Percentiles rank a stretch among this genome's conserved stretches.
These are phyloP conservation scores for Amoeboaphelidium occidentale DNA, from an alignment of 371 early-diverging fungal species.

Conservation along the genomic window DNA sequence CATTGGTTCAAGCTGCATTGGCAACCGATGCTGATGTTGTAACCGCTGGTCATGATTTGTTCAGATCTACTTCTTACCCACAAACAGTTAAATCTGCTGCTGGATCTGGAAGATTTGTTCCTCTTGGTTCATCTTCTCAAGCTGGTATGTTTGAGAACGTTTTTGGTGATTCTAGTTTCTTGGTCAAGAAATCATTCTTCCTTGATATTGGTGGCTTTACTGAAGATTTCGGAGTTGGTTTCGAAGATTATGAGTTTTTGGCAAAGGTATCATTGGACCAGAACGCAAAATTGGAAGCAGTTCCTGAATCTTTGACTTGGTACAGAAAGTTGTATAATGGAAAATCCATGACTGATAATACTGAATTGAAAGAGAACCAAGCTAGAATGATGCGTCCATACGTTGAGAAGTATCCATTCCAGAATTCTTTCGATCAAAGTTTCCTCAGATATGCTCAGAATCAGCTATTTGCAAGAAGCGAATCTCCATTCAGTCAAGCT, in stretches of 20 bases:
- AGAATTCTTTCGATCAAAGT: too few species aligned
- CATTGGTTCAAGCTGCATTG: conserved; percentile 10
- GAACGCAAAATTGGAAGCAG: conserved; percentile 6
- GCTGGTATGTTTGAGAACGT: conserved; percentile 14
- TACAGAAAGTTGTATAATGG: too few species aligned
- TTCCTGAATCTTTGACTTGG: conserved; percentile 14
- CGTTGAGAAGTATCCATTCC: too few species aligned
- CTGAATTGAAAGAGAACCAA: too few species aligned
- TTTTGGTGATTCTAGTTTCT: conserved; percentile 11
- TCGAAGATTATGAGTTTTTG: conserved; percentile 15
- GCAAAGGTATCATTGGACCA: conserved; percentile 6
- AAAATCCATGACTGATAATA: too few species aligned
- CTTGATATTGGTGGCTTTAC: conserved; percentile 10
- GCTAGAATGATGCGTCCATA: too few species aligned
- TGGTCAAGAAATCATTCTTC: conserved; percentile 9
- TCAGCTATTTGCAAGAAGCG: too few species aligned
- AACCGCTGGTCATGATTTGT: conserved; percentile 14
- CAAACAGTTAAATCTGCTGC: too few species aligned
- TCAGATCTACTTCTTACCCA: conserved; percentile 8
- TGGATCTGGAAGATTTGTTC: conserved; percentile 5
- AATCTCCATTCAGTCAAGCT: too few species aligned
- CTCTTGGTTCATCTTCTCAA: conserved; percentile 7
- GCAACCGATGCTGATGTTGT: conserved; percentile 12
- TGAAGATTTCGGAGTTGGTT: conserved; percentile 12
- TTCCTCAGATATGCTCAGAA: too few species aligned